Percentiles rank a stretch among this genome's conserved stretches.
Conservation (phyloP, 257 asterid species). For the Jaltomata sinuosa region DNA sequence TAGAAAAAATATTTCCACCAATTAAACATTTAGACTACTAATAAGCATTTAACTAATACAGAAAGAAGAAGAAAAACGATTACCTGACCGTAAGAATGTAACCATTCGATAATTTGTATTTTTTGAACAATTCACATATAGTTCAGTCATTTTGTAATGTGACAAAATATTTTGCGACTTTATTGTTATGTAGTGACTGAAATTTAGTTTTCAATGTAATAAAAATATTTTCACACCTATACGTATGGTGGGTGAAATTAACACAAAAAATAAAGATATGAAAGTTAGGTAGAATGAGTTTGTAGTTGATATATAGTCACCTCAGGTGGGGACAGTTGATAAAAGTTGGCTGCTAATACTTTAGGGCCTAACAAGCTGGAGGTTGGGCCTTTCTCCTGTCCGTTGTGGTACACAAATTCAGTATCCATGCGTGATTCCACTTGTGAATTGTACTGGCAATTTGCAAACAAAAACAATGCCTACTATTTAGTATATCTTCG, state of each 20-base stretch:
- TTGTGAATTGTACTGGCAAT: slow-evolving; percentile 5
- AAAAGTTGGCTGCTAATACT: slow-evolving; percentile 17
- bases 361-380: slow-evolving; percentile 24
- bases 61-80: no score
- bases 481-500: background rate
- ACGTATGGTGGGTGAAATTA: no score
- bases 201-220: background rate
- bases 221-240: background rate
- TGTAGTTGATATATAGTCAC: slow-evolving; percentile 1
- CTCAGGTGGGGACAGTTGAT: slow-evolving; percentile 36
- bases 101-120: background rate
- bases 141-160: background rate
- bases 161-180: background rate
- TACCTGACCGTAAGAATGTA: background rate
- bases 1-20: no score
- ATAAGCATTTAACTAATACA: no score
- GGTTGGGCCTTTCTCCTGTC: slow-evolving; percentile 21
- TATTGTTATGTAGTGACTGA: no score
- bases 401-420: slow-evolving; percentile 1
- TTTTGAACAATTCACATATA: background rate
- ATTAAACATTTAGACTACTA: no score
- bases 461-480: background rate
- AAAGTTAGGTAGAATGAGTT: background rate
- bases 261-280: no score
- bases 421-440: slow-evolving; percentile 20